Base-by-base conservation (phyloP, 2,329 filamentous ascomycete species). In the Dryadomyces sulphureus region DNA sequence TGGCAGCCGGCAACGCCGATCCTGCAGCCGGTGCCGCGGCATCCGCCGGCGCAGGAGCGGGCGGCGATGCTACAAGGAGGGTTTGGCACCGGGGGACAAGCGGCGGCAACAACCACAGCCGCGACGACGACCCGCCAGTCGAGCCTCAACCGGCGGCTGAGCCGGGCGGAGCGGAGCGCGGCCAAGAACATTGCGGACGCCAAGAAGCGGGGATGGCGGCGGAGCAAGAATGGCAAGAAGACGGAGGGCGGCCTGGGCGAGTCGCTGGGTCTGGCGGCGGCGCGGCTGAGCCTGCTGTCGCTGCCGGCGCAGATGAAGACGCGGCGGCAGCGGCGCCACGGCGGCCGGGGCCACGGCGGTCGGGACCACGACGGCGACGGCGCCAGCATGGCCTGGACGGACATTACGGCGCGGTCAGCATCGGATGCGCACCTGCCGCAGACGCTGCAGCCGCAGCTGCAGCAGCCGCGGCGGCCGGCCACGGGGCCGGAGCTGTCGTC, bases 131-230 rank as follows among this genome's bases (percentile, higher is more conserved):
- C 47, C 52, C 65, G 49, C 30, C 63, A 62, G 38, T 57, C 65
- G 1, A 66, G 65, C 38, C 57, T 76, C 6, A 66, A 58, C 46
- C 62, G 73, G 30, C 66, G 65, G 22, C 65, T 65, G 34, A 78
- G 74, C 54, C 68, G 76, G 36, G 75, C 75, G 2, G 72, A 75
- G 55, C 65, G 74, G 24, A 77, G 75, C 47, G 76, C 76, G 6
- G 69, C 74, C 9, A 78, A 73, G 60, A 81, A 80, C 52, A 73
- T 80, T 24, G 66, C 70, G 17, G 75, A 79, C 50, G 76, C 76
- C 1, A 75, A 70, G 60, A 68, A 66, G 53, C 67, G 65, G 27
- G 75, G 76, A 1, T 80, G 76, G 48, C 60, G 63, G 30, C 60
- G 65, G 42, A 62, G 60, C 50, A 36, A 41, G 47, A 65, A 60